Evolutionary conservation across 2,329 filamentous ascomycete genomes (phyloP), one percentile per base, ranked within the genome.

Genomic region (Helotiales sp.): DNA sequence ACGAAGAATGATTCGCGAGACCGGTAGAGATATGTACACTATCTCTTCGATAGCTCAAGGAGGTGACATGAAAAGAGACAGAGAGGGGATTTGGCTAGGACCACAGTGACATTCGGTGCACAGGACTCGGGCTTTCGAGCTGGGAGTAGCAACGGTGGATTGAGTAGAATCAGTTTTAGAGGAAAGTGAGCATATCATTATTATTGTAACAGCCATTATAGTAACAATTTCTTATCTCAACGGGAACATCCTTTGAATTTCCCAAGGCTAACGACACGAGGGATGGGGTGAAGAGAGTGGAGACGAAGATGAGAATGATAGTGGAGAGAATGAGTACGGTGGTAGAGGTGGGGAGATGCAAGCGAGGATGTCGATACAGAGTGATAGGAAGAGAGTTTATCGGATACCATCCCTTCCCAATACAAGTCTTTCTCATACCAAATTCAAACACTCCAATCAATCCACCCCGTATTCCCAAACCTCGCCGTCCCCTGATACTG

Each of bases 391-490:
- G n/a, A n/a, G n/a, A n/a, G n/a, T n/a, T n/a, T n/a, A n/a, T n/a
- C n/a, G n/a, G n/a, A n/a, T n/a, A n/a, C 42, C 6, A 47, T 25
- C 30, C 27, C 2, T 34, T 31, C 27, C 12, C 48, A 25, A 9
- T 10, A 7, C 22, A n/a, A 17, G 17, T 17, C 5, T 30, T 33
- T 10, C 24, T 40, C 19, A 30, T 29, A 17, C 19, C 19, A 6
- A 42, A n/a, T 40, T 42, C 17, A 65, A 33, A 66, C 59, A 36
- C 29, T 51, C 27, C 51, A 60, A 59, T 67, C 64, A 38, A 67
- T 65, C 66, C 66, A 67, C 17, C 48, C 57, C 13, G 55, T 58
- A 55, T 67, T 63, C 17, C 64, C 63, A 34, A 67, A 67, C 30
- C 25, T 53, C 17, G 62, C 63, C 8, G 36, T 40, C 36, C 59